Evolutionary conservation across 495 filamentous ascomycete genomes (phyloP), one percentile per base, ranked within the genome.

Genomic region (Xylaria bambusicola): DNA sequence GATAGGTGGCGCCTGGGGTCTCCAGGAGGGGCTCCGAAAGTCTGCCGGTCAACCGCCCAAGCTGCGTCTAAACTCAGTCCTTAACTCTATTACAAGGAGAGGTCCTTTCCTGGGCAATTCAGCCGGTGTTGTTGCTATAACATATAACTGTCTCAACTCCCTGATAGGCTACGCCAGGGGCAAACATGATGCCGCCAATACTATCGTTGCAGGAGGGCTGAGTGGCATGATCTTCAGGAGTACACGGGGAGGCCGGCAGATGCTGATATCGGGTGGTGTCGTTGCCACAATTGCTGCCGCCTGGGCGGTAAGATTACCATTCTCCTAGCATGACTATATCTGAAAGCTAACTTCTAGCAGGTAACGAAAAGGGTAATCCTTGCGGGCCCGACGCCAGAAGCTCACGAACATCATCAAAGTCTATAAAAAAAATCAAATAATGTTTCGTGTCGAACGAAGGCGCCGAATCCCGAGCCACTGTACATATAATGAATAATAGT

Each of bases 41-140:
- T 88, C 86, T 56, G 73, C 78, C 1, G 84, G 80, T 8, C 89
- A 93, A 62, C 87, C 91, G 21, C 93, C 95, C 0, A 92, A 94
- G 81, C 81, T 98, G 65, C 86, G 90, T 56, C 77, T 98, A 20
- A 98, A 98, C 79, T 87, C 88, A 52, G 92, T 95, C 24, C 83
- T 98, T 60, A 98, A 98, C 74, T 88, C 91, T 36, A 81, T 98
- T 44, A 98, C 94, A 45, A 77, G 94, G 65, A 78, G 94, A 74
- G 94, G 94, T 7, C 94, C 94, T n/a, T 98, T 97, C 78, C 73
- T 98, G 62, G 94, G 95, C 15, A 98, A 98, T 78, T 91, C 86
- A 6, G 94, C 95, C 1, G 94, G 92, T 52, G 92, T 97, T 24
- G 84, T 98, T 29, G 94, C 94, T 12, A 89, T 98, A 83, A 86